These are phyloP conservation scores for Salvia miltiorrhiza DNA, from an alignment of 257 asterid species.

Conservation along the genomic window DNA sequence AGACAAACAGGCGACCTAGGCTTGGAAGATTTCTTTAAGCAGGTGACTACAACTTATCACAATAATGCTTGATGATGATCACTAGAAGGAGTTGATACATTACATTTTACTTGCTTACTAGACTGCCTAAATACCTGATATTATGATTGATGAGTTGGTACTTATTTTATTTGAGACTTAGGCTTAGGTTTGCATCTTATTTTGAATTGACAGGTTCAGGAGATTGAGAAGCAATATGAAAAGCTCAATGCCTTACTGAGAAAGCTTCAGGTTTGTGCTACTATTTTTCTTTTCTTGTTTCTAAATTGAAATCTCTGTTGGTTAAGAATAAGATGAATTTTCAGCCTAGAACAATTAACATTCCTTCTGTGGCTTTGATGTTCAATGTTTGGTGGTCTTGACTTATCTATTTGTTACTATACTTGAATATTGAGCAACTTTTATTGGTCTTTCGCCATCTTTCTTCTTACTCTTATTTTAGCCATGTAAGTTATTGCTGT, in stretches of 20 bases:
- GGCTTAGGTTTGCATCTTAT: conserved; percentile 23
- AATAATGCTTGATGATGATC: conserved; percentile 20
- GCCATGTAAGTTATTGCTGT: conserved; percentile 1
- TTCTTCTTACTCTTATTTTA: not conserved
- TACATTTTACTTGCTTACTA: conserved; percentile 1
- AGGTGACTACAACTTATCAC: conserved; percentile 48
- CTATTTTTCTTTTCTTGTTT: not conserved
- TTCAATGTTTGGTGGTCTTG: not conserved
- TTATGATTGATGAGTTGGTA: not conserved
- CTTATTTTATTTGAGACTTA: conserved; percentile 5
- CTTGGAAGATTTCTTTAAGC: conserved; percentile 76
- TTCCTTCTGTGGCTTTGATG: not conserved
- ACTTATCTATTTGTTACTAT: not conserved
- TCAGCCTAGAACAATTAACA: not conserved
- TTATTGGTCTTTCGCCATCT: not conserved
- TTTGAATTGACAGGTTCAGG: conserved; percentile 65
- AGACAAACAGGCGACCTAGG: conserved; percentile 72
- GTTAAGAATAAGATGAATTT: conserved; percentile 1
- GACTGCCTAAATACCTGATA: not conserved
- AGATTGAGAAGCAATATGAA: conserved; percentile 83
- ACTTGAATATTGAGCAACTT: conserved; percentile 5
- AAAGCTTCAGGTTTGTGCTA: conserved; percentile 81
- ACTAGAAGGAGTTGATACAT: conserved; percentile 7
- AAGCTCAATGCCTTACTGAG: conserved; percentile 67
- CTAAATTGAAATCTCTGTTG: conserved; percentile 1